Evolutionary conservation across 176 grass and related monocot species (phyloP).

Genomic region (Neostapfia colusana): DNA sequence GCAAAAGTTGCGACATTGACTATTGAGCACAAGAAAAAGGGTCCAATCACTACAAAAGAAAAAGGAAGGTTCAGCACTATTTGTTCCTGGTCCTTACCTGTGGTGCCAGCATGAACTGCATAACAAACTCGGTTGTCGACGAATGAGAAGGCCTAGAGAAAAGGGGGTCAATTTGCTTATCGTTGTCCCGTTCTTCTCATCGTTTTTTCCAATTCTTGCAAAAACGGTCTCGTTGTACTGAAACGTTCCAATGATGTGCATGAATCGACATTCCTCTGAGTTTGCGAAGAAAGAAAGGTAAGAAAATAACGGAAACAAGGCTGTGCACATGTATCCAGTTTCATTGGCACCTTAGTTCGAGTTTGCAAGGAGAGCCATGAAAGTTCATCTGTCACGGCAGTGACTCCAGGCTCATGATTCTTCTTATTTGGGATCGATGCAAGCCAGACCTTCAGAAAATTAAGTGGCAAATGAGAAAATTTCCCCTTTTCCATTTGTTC

Average conservation of each 20-base stretch:
- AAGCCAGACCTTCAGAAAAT: conserved; percentile 26
- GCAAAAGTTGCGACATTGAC: too few species aligned
- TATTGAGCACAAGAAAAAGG: neutral
- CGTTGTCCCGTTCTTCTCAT: conserved; percentile 28
- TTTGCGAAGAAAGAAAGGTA: neutral
- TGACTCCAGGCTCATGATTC: neutral
- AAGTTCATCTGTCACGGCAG: conserved; percentile 19
- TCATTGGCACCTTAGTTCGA: neutral
- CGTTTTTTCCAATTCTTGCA: conserved; percentile 26
- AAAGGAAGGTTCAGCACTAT: neutral
- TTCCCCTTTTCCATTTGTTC: conserved; percentile 6
- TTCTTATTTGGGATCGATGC: neutral
- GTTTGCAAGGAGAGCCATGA: conserved; percentile 10
- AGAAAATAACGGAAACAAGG: neutral
- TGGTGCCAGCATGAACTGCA: neutral
- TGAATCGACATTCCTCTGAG: conserved; percentile 22
- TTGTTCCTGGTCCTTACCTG: conserved; percentile 18
- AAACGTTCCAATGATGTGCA: conserved; percentile 3
- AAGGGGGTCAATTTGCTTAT: neutral
- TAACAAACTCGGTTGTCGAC: conserved; percentile 23
- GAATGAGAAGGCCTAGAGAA: neutral
- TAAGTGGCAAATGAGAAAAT: conserved; percentile 12
- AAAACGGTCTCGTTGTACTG: neutral
- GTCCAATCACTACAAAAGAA: neutral
- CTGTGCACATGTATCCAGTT: neutral